Percentiles rank a stretch among this genome's conserved stretches.
Conservation (phyloP, 2,329 filamentous ascomycete species). For the Neofusicoccum cordaticola region DNA sequence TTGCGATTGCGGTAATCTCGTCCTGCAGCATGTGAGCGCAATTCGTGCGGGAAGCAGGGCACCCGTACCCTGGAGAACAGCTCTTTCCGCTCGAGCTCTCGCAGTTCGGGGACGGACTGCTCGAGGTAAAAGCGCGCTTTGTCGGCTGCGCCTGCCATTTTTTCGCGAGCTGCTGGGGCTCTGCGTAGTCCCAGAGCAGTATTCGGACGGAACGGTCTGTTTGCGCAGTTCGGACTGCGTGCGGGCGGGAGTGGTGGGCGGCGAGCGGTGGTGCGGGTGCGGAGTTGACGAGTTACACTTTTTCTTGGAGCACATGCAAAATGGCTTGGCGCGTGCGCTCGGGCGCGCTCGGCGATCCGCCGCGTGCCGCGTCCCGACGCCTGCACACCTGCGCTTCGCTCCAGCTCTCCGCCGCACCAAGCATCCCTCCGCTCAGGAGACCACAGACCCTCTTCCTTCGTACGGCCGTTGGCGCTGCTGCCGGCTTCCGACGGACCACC, state of each 20-base stretch:
- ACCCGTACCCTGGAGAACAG: constrained; percentile 75
- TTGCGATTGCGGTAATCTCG: constrained; percentile 84
- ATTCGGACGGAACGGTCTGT: neutral
- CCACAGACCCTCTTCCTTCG: neutral
- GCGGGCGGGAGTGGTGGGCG: neutral
- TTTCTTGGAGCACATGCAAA: constrained; percentile 1
- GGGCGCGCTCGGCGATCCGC: neutral
- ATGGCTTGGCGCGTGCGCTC: neutral
- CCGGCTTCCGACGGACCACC: neutral
- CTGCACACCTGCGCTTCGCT: neutral
- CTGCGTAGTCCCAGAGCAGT: constrained; percentile 19
- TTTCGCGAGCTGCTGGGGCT: constrained; percentile 19
- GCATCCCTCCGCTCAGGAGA: constrained; percentile 7
- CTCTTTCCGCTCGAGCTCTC: constrained; percentile 86
- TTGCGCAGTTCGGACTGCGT: neutral
- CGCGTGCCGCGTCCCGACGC: neutral
- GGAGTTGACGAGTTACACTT: neutral
- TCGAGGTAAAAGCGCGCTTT: constrained; percentile 96
- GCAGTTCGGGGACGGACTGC: constrained; percentile 85
- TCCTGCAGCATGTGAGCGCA: constrained; percentile 53
- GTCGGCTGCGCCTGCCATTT: constrained; percentile 61
- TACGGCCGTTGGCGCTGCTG: neutral
- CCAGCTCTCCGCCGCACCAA: neutral
- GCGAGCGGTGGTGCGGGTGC: neutral
- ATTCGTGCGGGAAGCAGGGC: constrained; percentile 1